These are phyloP conservation scores for Glonium stellatum DNA, from an alignment of 495 filamentous ascomycete genomes.

Conservation along the genomic window DNA sequence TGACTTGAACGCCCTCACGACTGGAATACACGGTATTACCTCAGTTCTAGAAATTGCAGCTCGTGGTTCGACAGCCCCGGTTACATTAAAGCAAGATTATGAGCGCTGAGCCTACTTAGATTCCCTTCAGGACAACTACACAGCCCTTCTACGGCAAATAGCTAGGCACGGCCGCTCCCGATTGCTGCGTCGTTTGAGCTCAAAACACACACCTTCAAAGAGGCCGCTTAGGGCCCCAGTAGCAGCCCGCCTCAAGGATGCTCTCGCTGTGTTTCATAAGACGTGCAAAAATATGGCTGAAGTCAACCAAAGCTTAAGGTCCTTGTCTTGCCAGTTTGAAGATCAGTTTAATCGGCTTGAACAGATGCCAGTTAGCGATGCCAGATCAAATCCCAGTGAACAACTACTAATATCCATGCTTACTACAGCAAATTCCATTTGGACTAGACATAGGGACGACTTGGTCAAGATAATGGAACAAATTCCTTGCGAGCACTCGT, in stretches of 20 bases:
- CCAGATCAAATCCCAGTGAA: background rate
- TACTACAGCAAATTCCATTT: background rate
- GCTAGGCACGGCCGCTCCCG: background rate
- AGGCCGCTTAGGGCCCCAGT: background rate
- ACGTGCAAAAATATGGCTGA: background rate
- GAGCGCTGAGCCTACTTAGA: no score
- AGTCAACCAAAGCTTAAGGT: background rate
- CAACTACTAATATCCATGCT: slow-evolving; percentile 5
- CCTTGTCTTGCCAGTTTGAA: background rate
- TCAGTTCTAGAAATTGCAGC: background rate
- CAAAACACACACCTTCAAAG: background rate
- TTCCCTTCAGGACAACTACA: background rate
- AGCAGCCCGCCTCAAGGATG: background rate
- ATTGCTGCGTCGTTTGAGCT: background rate
- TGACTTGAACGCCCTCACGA: background rate
- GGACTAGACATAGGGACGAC: background rate
- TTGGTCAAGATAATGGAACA: background rate
- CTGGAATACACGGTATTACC: background rate
- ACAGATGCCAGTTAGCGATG: background rate
- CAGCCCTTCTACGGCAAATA: background rate
- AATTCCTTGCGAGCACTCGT: background rate
- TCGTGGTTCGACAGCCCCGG: background rate
- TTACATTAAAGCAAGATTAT: background rate
- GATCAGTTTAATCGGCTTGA: background rate
- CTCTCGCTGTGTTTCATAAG: background rate